Percentiles rank a stretch among this genome's conserved stretches.
phyloP scores from a whole-genome alignment of 1,139 yeast genomes.

The Suhomyces maxii region DNA sequence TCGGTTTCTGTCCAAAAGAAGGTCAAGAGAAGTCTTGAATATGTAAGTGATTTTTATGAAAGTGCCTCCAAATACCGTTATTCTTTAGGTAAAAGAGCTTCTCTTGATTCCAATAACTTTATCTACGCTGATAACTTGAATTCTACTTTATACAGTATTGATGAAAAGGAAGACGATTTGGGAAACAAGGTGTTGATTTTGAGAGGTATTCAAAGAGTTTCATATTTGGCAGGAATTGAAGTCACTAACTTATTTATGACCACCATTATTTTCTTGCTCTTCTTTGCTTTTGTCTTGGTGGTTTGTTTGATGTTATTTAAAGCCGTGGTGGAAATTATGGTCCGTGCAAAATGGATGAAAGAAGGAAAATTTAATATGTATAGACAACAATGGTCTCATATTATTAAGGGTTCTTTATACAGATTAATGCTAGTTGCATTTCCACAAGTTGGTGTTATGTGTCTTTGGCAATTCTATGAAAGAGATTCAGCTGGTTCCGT shows the following conservation, averaged over 20 bases:
- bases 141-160: constrained; percentile 61
- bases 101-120: constrained; percentile 41
- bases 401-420: constrained; percentile 85
- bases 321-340: constrained; percentile 69
- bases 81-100: constrained; percentile 30
- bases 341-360: constrained; percentile 59
- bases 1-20: constrained; percentile 81
- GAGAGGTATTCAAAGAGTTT: constrained; percentile 90
- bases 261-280: constrained; percentile 77
- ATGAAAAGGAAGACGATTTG: constrained; percentile 60
- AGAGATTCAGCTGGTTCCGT: constrained; percentile 83
- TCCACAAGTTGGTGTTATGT: constrained; percentile 80
- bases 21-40: constrained; percentile 27
- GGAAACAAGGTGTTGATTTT: constrained; percentile 71
- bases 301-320: constrained; percentile 68
- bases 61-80: constrained; percentile 19
- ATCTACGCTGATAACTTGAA: constrained; percentile 53
- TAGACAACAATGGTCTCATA: constrained; percentile 75
- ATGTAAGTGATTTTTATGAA: constrained; percentile 16
- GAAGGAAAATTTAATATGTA: constrained; percentile 71
- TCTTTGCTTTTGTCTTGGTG: constrained; percentile 73
- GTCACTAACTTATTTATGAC: constrained; percentile 84
- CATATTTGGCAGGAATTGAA: constrained; percentile 82
- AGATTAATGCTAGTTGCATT: constrained; percentile 78
- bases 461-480: constrained; percentile 86